Evolutionary conservation across 2,329 filamentous ascomycete species (phyloP).

Genomic region (Cyanodermella asteris): DNA sequence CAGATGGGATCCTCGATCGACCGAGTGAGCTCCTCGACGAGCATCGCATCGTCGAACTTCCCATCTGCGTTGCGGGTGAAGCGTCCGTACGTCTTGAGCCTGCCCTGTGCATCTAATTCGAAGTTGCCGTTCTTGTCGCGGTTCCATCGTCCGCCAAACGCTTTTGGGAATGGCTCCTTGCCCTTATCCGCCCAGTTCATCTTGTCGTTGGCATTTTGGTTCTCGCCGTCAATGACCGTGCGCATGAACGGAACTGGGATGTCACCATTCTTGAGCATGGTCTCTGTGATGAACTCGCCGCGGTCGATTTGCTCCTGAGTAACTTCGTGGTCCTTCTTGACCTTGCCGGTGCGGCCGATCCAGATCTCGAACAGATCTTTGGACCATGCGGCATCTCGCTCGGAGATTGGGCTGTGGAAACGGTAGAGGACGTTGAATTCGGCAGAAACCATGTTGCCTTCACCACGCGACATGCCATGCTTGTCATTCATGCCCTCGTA

Average conservation of each 20-base stretch:
- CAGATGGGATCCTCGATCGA: constrained; percentile 49
- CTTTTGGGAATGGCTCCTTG: too few species aligned
- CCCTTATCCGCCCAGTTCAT: too few species aligned
- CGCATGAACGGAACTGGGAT: neutral
- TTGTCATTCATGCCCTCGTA: constrained; percentile 9
- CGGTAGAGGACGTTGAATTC: constrained; percentile 34
- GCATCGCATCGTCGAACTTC: constrained; percentile 44
- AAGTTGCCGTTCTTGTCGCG: too few species aligned
- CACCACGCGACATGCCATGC: constrained; percentile 18
- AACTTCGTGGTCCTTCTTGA: neutral
- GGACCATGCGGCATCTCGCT: constrained; percentile 24
- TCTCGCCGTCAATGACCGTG: neutral
- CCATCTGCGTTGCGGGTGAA: constrained; percentile 21
- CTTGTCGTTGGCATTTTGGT: neutral
- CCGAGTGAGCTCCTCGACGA: constrained; percentile 41
- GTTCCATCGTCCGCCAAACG: too few species aligned
- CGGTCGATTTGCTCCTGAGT: neutral
- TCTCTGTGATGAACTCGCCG: too few species aligned
- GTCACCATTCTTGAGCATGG: neutral
- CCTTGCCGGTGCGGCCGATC: neutral
- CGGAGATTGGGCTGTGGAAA: constrained; percentile 25
- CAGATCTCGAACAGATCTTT: too few species aligned
- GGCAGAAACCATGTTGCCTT: constrained; percentile 26
- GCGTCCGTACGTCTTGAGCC: too few species aligned
- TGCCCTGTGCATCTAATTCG: too few species aligned